A percentile compares a stretch with the other conserved stretches of the same genome.
Conservation (phyloP, 2,329 filamentous ascomycete genomes). For the Aspergillus fischeri region DNA sequence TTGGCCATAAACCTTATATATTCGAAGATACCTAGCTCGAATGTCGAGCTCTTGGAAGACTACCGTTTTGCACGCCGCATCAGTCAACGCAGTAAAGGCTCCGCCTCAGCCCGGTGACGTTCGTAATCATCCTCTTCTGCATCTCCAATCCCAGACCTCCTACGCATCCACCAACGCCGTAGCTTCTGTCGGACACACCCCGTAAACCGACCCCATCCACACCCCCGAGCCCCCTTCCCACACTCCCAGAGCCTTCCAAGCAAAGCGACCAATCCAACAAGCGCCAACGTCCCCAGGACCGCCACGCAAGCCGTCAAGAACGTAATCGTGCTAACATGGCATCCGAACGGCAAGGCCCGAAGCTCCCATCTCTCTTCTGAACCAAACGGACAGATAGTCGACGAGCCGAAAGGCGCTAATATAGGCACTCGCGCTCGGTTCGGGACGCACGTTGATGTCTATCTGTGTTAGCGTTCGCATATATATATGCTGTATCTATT, state of each 20-base stretch:
- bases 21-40: not conserved
- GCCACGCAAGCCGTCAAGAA: conserved; percentile 32
- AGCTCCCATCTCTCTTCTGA: conserved; percentile 42
- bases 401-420: conserved; percentile 33
- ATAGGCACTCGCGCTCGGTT: conserved; percentile 35
- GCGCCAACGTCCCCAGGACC: conserved; percentile 25
- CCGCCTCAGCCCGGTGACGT: conserved; percentile 15
- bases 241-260: conserved; percentile 8
- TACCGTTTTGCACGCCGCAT: not conserved
- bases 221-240: not conserved
- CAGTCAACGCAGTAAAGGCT: conserved; percentile 23
- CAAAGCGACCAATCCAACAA: conserved; percentile 17
- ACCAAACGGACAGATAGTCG: conserved; percentile 37
- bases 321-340: conserved; percentile 38
- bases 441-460: conserved; percentile 40
- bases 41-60: not conserved
- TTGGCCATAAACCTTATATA: not conserved
- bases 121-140: conserved; percentile 5
- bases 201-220: not conserved
- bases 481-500: too few species aligned
- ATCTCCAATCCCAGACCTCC: not conserved
- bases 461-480: not conserved
- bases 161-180: not conserved
- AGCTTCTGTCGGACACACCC: not conserved
- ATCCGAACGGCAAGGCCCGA: conserved; percentile 36